Evolutionary conservation across 129 eudicot genomes (phyloP), one percentile per base, ranked within the genome.

Genomic region (Chrysanthemum lavandulifolium): DNA sequence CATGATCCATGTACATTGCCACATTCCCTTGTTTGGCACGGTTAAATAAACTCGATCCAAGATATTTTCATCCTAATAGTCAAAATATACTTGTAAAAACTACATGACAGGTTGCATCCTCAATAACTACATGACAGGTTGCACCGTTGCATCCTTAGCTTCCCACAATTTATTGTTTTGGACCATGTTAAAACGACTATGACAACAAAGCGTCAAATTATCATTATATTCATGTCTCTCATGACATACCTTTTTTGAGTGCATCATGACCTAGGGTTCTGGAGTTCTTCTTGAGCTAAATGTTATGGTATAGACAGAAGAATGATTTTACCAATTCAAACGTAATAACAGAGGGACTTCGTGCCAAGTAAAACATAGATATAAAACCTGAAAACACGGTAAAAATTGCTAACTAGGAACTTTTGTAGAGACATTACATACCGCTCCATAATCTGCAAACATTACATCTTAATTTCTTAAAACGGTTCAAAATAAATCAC

Each of bases 361-460:
- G 0, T 51, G 56, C 57, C 58, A 58, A 6, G 13, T 55, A 36
- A 45, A 73, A 50, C 43, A 73, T 61, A 54, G 23, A 71, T 10
- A 55, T 56, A 11, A 27, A 55, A 56, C 55, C 16, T 11, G 29
- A 70, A 31, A 70, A 70, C 54, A 36, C 0, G 36, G 49, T 15
- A 0, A 61, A 61, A 27, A 36, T 73, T 61, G 60, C 40, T 73
- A 5, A 18, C 16, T 29, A 62, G n/a, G 29, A 18, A 61, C 57
- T n/a, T 51, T 21, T 50, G 47, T 61, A 27, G 16, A 60, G 12
- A 73, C 43, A 47, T 36, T 61, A 72, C 59, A 59, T 49, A 15
- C 61, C 1, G 61, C 3, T n/a, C 4, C 10, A 16, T 16, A 16
- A 23, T 16, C 9, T 51, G n/a, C 3, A 13, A 51, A 51, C n/a